Conservation (phyloP, 805 yeast genomes). For the Saccharomycopsis selenospora region DNA sequence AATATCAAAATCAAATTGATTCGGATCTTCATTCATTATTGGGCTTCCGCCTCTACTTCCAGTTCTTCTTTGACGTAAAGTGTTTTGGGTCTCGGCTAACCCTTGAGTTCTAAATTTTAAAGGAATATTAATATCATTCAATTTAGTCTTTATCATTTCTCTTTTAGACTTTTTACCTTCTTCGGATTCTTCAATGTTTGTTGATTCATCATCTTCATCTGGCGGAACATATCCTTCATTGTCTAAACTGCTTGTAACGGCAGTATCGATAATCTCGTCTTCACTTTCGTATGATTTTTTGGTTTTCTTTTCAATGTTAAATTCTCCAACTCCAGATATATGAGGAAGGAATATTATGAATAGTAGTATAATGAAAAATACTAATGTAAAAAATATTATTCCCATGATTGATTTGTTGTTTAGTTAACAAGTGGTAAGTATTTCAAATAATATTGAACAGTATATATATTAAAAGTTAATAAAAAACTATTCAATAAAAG, state of each 20-base stretch:
- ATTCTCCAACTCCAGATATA: constrained; percentile 18
- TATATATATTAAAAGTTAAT: too few species aligned
- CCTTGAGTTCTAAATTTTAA: constrained; percentile 15
- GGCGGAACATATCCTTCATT: constrained; percentile 18
- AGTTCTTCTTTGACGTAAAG: constrained; percentile 9
- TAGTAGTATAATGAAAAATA: constrained; percentile 9
- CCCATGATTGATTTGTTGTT: too few species aligned
- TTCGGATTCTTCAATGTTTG: not conserved
- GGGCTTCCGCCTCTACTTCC: not conserved
- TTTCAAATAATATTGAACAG: too few species aligned
- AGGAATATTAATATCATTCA: constrained; percentile 15
- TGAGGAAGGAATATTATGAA: constrained; percentile 16
- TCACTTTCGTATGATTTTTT: not conserved
- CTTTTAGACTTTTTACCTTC: constrained; percentile 3
- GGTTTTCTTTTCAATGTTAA: constrained; percentile 14
- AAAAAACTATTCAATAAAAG: too few species aligned
- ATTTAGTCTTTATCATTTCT: constrained; percentile 9
- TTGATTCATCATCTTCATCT: constrained; percentile 15
- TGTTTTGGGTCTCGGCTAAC: constrained; percentile 3
- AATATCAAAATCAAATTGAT: constrained; percentile 40
- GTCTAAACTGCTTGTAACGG: not conserved
- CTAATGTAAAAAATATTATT: constrained; percentile 10
- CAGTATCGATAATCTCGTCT: constrained; percentile 1
- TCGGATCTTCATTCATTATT: constrained; percentile 32
- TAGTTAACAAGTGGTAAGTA: too few species aligned